A percentile compares a stretch with the other conserved stretches of the same genome.
Conservation (phyloP, 805 yeast genomes). For the Saturnispora besseyi region DNA sequence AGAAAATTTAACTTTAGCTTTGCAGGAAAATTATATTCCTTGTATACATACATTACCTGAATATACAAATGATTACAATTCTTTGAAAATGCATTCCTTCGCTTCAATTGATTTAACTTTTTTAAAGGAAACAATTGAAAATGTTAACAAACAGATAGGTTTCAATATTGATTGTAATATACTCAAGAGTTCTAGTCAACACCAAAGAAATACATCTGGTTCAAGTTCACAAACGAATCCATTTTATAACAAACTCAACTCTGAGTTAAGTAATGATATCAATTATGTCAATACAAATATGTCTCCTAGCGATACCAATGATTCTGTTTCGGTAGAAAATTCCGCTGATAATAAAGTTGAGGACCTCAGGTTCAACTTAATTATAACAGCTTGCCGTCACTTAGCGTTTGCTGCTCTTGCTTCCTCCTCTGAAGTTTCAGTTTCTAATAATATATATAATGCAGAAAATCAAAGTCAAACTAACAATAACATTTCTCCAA, state of each 20-base stretch:
- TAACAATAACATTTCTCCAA: too few relatives aligned
- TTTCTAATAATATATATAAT: not conserved
- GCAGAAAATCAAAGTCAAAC: too few relatives aligned
- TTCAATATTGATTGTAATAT: conserved; percentile 22
- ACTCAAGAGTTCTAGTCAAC: not conserved
- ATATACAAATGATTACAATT: conserved; percentile 15
- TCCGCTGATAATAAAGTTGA: not conserved
- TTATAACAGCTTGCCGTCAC: conserved; percentile 74
- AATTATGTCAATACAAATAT: too few relatives aligned
- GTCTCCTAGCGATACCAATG: too few relatives aligned
- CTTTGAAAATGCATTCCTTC: conserved; percentile 15
- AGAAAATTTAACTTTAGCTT: conserved; percentile 34
- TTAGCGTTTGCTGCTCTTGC: conserved; percentile 64
- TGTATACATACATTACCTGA: conserved; percentile 52
- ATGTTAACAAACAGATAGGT: conserved; percentile 50
- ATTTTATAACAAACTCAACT: too few relatives aligned
- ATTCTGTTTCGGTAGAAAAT: not conserved
- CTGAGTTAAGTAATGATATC: too few relatives aligned
- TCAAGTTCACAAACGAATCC: too few relatives aligned
- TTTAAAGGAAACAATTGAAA: conserved; percentile 40
- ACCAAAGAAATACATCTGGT: not conserved
- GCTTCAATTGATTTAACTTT: conserved; percentile 40
- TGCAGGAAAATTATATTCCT: conserved; percentile 36
- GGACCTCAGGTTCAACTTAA: conserved; percentile 37
- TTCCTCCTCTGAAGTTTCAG: conserved; percentile 13